Percentiles rank a stretch among this genome's conserved stretches.
Conservation (phyloP, 1,284 basidiomycete species). For the Puccinia brachypodii region DNA sequence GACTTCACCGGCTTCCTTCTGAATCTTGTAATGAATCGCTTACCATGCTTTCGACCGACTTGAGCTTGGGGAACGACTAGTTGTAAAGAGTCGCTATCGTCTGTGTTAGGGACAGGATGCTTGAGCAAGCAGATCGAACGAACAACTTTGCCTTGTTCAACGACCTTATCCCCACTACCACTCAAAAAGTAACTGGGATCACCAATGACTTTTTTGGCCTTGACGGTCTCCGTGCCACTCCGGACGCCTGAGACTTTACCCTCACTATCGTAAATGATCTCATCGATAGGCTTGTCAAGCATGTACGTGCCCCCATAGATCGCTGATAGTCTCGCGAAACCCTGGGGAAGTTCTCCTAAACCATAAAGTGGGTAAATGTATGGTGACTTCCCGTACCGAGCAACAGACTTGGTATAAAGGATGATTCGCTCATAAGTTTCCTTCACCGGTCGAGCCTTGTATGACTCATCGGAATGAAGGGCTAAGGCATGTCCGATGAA, state of each 20-base stretch:
- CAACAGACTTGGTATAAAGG: conserved; percentile 97
- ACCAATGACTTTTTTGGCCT: conserved; percentile 96
- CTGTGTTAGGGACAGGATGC: conserved; percentile 96
- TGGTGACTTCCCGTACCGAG: conserved; percentile 98
- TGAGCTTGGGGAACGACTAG: conserved; percentile 99
- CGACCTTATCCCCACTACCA: conserved; percentile 73
- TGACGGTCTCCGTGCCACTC: conserved; percentile 86
- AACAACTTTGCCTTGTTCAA: conserved; percentile 92
- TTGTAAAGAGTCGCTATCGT: conserved; percentile 90
- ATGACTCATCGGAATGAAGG: conserved; percentile 94
- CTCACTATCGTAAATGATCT: conserved; percentile 78
- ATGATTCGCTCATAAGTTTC: conserved; percentile 91
- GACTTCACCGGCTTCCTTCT: neutral
- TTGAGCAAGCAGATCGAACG: conserved; percentile 97
- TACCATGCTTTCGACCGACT: conserved; percentile 87
- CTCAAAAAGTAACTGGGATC: conserved; percentile 89
- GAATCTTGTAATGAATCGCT: conserved; percentile 54
- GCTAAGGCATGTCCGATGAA: conserved; percentile 99
- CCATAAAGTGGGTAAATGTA: conserved; percentile 99
- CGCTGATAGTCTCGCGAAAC: conserved; percentile 94
- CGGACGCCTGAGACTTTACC: conserved; percentile 94
- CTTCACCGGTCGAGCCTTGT: conserved; percentile 86
- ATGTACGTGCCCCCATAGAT: conserved; percentile 99
- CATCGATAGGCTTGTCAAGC: conserved; percentile 93
- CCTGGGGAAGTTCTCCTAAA: conserved; percentile 96